phyloP scores from a whole-genome alignment of 768 basidiomycete species.

The Trametes sanguinea region DNA sequence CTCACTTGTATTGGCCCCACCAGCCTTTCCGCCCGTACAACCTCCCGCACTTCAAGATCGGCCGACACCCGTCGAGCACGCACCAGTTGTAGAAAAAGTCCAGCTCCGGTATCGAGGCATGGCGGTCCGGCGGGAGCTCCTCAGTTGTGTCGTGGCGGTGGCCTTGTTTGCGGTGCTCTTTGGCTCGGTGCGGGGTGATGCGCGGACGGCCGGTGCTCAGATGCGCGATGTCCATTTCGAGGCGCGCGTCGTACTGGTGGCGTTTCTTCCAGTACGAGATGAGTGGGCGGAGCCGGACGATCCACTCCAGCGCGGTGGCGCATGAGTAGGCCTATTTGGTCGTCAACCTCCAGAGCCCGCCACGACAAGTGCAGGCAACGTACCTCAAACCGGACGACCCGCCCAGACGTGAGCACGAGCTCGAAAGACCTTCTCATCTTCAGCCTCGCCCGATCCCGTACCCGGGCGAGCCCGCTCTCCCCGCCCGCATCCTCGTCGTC shows the following conservation, averaged over 20 bases:
- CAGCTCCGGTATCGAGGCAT: conserved; percentile 57
- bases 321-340: conserved; percentile 59
- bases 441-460: conserved; percentile 45
- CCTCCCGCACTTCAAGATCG: conserved; percentile 73
- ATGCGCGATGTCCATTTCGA: conserved; percentile 80
- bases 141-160: conserved; percentile 34
- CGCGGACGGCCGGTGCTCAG: conserved; percentile 50
- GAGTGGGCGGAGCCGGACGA: conserved; percentile 69
- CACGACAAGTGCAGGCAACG: conserved; percentile 14
- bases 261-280: conserved; percentile 78
- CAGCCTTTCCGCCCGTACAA: conserved; percentile 71
- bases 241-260: conserved; percentile 71
- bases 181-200: conserved; percentile 56
- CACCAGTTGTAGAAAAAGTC: conserved; percentile 86
- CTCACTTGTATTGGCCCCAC: conserved; percentile 78
- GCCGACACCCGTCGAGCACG: conserved; percentile 72
- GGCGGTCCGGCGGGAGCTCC: conserved; percentile 47
- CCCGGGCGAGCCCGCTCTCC: conserved; percentile 47
- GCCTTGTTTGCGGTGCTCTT: conserved; percentile 34
- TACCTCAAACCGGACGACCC: conserved; percentile 79
- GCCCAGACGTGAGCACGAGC: conserved; percentile 67
- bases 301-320: conserved; percentile 80
- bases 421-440: conserved; percentile 76
- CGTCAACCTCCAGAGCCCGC: too few relatives aligned
- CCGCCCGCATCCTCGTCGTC: conserved; percentile 73